A percentile compares a stretch with the other conserved stretches of the same genome.
Conservation (phyloP, 257 asterid genomes). For the Echium plantagineum region DNA sequence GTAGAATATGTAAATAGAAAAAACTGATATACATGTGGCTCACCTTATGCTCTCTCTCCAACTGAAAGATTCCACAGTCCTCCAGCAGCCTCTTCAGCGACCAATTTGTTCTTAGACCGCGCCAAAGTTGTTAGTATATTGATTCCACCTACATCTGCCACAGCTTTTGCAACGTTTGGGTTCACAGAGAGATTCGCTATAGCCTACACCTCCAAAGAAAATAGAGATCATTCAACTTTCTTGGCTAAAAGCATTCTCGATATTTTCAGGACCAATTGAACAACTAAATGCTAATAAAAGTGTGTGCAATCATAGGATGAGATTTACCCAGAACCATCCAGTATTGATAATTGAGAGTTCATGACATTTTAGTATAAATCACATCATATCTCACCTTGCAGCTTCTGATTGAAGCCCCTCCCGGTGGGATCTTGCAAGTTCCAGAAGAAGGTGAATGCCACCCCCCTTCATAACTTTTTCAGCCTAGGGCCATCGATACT, state of each 20-base stretch:
- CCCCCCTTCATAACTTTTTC: slow-evolving; percentile 60
- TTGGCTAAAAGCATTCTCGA: neutral
- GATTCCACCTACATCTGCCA: slow-evolving; percentile 89
- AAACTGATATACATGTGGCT: neutral
- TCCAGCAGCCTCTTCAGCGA: slow-evolving; percentile 89
- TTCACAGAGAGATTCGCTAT: slow-evolving; percentile 69
- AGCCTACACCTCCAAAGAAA: slow-evolving; percentile 41
- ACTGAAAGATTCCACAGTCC: slow-evolving; percentile 88
- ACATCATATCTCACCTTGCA: slow-evolving; percentile 38
- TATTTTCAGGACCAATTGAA: neutral
- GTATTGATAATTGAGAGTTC: neutral
- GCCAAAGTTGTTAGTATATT: slow-evolving; percentile 49
- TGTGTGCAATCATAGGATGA: neutral
- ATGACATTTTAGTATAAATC: neutral
- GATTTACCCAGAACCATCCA: neutral
- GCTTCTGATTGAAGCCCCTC: slow-evolving; percentile 87
- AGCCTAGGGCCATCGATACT: slow-evolving; percentile 65
- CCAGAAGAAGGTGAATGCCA: slow-evolving; percentile 54
- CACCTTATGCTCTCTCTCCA: slow-evolving; percentile 82
- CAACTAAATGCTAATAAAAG: neutral
- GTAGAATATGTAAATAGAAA: no score
- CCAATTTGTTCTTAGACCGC: slow-evolving; percentile 60
- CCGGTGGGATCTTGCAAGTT: slow-evolving; percentile 64
- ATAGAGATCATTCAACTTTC: neutral
- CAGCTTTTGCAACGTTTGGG: slow-evolving; percentile 75